phyloP scores from a whole-genome alignment of 495 filamentous ascomycete genomes.

The Aspergillus conjunctus region DNA sequence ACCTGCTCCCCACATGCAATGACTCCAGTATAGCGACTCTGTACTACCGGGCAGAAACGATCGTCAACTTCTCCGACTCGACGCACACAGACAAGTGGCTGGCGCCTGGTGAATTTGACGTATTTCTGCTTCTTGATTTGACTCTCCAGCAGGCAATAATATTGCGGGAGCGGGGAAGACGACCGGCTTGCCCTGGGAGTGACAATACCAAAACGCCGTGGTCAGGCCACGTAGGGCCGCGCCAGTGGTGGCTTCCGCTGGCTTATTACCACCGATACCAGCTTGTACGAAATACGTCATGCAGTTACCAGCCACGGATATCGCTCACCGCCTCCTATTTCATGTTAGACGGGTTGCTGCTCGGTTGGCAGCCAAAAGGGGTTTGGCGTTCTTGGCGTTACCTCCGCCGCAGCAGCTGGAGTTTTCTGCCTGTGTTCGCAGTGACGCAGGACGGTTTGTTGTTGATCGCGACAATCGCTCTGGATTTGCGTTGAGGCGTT shows the following conservation, averaged over 20 bases:
- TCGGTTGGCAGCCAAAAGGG: conserved; percentile 16
- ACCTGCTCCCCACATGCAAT: background rate
- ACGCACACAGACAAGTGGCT: background rate
- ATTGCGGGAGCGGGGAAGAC: conserved; percentile 38
- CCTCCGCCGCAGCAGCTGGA: conserved; percentile 5
- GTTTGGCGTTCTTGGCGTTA: conserved; percentile 12
- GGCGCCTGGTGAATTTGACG: conserved; percentile 6
- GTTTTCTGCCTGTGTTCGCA: conserved; percentile 19
- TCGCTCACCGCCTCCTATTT: conserved; percentile 11
- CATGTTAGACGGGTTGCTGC: background rate
- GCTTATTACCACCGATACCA: conserved; percentile 4
- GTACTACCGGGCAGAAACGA: background rate
- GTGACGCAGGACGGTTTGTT: background rate
- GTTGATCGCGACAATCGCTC: background rate
- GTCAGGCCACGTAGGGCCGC: conserved; percentile 29
- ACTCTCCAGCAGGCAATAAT: conserved; percentile 15
- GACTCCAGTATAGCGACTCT: background rate
- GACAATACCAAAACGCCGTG: conserved; percentile 38
- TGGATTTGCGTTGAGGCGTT: background rate
- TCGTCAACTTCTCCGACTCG: background rate
- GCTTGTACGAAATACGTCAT: conserved; percentile 22
- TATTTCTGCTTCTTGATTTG: conserved; percentile 14
- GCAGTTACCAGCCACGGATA: background rate
- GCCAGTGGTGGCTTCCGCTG: background rate
- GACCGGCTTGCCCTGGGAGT: conserved; percentile 22